Base-by-base conservation (phyloP, 2,329 filamentous ascomycete genomes). In the Neofusicoccum kwambonambiense region DNA sequence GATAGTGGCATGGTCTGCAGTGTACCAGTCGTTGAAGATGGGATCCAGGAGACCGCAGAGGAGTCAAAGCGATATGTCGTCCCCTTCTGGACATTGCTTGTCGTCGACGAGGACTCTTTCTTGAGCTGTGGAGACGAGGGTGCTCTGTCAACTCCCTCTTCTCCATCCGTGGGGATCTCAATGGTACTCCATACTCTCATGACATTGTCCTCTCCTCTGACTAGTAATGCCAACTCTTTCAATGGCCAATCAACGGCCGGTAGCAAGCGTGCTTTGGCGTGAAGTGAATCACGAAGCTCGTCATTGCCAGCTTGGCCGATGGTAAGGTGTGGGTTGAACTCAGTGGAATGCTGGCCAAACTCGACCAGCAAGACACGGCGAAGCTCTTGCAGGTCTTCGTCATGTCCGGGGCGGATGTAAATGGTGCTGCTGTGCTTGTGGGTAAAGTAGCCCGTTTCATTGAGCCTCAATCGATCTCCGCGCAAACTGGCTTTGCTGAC, bases 141-240 rank as follows among this genome's bases (percentile, higher is more conserved):
- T 7, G 44, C 39, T 2, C 4, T 4, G 1, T 47, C n/a, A 0
- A 7, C 31, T 1, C 27, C 27, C 27, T 31, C 27, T 5, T 31
- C 27, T 31, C 27, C 27, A 31, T 31, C 27, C 27, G 17, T 15
- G 22, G 67, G 9, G 6, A 75, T 35, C 44, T 81, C 72, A 19
- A 89, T 77, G 2, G 75, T 78, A 1, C 82, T 84, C 85, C 86
- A 88, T 22, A 85, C 69, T 45, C 77, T 82, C 88, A 90, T 89
- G 47, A 74, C 67, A 6, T 72, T 70, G 5, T 72, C 72, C 57
- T 67, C 74, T 64, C 68, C 82, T 17, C 86, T 82, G 51, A 84
- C 73, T 51, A 90, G 76, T 22, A 90, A 79, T 47, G 80, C 80
- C 39, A 89, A 73, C 37, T 82, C 77, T 1, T 74, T 73, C 4